A percentile compares a stretch with the other conserved stretches of the same genome.
Conservation (phyloP, 2,329 filamentous ascomycete genomes). For the Chaetomiaceae sp. region DNA sequence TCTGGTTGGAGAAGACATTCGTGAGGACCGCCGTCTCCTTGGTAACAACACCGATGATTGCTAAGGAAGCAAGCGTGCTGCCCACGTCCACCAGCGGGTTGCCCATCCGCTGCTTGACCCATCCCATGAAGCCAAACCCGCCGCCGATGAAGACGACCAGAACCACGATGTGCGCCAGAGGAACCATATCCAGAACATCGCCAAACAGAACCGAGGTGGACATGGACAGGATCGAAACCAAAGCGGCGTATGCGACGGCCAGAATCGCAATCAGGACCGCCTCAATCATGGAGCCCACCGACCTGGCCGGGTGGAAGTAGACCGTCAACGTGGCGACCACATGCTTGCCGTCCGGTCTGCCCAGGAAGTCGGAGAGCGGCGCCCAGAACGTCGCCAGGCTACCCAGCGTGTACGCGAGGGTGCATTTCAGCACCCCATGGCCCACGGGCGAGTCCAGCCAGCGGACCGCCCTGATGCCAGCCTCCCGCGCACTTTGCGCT, state of each 20-base stretch:
- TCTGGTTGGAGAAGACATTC: slow-evolving; percentile 72
- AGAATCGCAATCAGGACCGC: slow-evolving; percentile 69
- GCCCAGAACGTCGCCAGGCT: slow-evolving; percentile 81
- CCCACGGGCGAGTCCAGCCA: slow-evolving; percentile 69
- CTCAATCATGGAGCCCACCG: slow-evolving; percentile 83
- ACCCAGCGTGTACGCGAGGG: slow-evolving; percentile 79
- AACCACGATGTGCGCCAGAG: slow-evolving; percentile 71
- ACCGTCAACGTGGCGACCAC: slow-evolving; percentile 90
- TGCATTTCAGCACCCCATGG: slow-evolving; percentile 81
- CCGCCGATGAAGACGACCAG: slow-evolving; percentile 79
- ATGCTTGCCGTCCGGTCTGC: slow-evolving; percentile 84
- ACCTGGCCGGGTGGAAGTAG: slow-evolving; percentile 87
- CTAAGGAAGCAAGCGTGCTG: slow-evolving; percentile 78
- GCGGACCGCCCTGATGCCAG: slow-evolving; percentile 38
- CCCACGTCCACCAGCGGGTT: slow-evolving; percentile 78
- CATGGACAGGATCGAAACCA: slow-evolving; percentile 80
- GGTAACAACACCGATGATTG: slow-evolving; percentile 82
- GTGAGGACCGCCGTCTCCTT: slow-evolving; percentile 85
- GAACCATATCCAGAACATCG: slow-evolving; percentile 56
- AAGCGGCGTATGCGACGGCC: slow-evolving; percentile 71
- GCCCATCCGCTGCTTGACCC: slow-evolving; percentile 75
- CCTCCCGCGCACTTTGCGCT: slow-evolving; percentile 34
- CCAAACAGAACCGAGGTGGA: slow-evolving; percentile 76
- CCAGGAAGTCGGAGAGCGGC: slow-evolving; percentile 65
- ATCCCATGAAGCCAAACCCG: slow-evolving; percentile 79